Conservation (phyloP, 441 rosid genomes). For the Metrosideros polymorpha region DNA sequence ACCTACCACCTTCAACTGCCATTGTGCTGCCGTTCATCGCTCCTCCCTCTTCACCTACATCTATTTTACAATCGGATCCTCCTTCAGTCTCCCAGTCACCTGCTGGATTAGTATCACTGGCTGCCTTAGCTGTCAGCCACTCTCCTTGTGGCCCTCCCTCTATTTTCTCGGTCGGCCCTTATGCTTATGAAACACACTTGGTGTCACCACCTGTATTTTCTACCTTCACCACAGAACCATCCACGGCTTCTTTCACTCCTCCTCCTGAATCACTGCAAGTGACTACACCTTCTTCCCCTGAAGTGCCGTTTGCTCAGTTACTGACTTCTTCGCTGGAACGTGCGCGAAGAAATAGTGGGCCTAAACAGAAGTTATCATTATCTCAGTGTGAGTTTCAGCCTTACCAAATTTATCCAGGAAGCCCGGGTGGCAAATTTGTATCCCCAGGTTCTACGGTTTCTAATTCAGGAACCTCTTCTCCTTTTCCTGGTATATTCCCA, state of each 20-base stretch:
- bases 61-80: constrained; percentile 83
- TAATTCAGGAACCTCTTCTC: constrained; percentile 88
- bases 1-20: constrained; percentile 37
- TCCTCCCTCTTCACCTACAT: constrained; percentile 98
- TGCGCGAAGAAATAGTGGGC: constrained; percentile 59
- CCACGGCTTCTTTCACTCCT: constrained; percentile 91
- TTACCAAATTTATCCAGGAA: constrained; percentile 62
- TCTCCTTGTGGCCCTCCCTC: constrained; percentile 70
- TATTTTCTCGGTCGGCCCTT: constrained; percentile 76
- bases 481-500: constrained; percentile 67
- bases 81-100: constrained; percentile 81
- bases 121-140: constrained; percentile 46
- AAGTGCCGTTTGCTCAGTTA: constrained; percentile 89
- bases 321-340: constrained; percentile 87
- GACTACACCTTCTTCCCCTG: constrained; percentile 93
- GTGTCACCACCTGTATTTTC: constrained; percentile 96
- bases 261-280: constrained; percentile 78
- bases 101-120: constrained; percentile 48
- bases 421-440: constrained; percentile 73
- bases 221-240: constrained; percentile 83
- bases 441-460: constrained; percentile 87
- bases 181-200: constrained; percentile 88
- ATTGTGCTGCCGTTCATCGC: constrained; percentile 66
- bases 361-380: constrained; percentile 50
- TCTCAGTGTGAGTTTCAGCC: constrained; percentile 73